Percentiles rank a stretch among this genome's conserved stretches.
phyloP scores from a whole-genome alignment of 139 green algal species.

The Tetradesmus lagerheimii region DNA sequence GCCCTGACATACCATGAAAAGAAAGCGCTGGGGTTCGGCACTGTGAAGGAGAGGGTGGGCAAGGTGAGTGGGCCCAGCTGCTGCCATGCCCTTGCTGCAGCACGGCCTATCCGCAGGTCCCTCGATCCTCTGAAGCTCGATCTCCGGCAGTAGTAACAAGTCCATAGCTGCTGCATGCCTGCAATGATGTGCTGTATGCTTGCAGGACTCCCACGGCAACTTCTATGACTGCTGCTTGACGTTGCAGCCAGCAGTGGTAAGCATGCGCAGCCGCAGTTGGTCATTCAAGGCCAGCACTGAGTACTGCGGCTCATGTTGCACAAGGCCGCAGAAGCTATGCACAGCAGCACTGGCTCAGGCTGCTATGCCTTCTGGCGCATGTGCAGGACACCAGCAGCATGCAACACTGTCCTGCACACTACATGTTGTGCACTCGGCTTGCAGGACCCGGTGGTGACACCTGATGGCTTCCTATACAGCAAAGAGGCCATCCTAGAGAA shows the following conservation, averaged over 20 bases:
- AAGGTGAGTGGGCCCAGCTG: slow-evolving; percentile 75
- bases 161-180: background rate
- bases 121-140: background rate
- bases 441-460: slow-evolving; percentile 89
- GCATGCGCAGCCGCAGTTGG: background rate
- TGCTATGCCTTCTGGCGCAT: background rate
- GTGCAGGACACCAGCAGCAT: background rate
- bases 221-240: slow-evolving; percentile 93
- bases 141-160: background rate
- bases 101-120: background rate
- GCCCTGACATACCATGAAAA: slow-evolving; percentile 87
- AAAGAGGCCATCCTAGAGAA: slow-evolving; percentile 90
- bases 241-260: slow-evolving; percentile 80
- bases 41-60: slow-evolving; percentile 87
- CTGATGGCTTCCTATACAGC: slow-evolving; percentile 87
- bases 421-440: background rate
- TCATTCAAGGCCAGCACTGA: background rate
- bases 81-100: background rate
- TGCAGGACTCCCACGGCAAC: slow-evolving; percentile 89
- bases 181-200: background rate
- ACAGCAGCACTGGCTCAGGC: background rate
- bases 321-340: background rate
- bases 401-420: background rate
- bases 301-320: background rate
- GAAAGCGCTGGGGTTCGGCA: slow-evolving; percentile 88